Evolutionary conservation across 257 asterid species (phyloP).

Genomic region (Ajuga chamaepitys): DNA sequence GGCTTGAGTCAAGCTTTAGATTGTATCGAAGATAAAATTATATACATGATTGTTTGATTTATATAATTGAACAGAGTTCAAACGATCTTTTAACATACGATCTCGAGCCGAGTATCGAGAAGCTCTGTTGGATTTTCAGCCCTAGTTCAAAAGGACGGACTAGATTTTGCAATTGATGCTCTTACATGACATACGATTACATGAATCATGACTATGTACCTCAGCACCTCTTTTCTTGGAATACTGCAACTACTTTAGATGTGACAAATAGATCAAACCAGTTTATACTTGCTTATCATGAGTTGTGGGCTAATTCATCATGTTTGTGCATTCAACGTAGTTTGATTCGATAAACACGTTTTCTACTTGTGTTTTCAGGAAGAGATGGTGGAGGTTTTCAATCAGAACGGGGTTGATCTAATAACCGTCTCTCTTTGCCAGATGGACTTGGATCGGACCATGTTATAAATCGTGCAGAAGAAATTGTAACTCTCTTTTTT

Average conservation of each 20-base stretch:
- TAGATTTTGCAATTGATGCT: no score
- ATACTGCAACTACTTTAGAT: neutral
- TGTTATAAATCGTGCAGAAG: no score
- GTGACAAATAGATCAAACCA: neutral
- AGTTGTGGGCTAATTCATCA: neutral
- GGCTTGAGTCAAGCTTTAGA: no score
- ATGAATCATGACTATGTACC: neutral
- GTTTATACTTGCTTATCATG: neutral
- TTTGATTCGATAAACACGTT: neutral
- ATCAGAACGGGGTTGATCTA: conserved; percentile 57
- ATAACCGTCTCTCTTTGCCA: conserved; percentile 79
- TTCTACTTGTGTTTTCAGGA: conserved; percentile 38
- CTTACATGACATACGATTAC: conserved; percentile 15
- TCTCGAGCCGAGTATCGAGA: no score
- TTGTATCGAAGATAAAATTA: no score
- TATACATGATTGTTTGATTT: no score
- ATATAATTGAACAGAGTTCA: no score
- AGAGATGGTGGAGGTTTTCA: conserved; percentile 56
- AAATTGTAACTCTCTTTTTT: no score
- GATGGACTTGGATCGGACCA: conserved; percentile 86
- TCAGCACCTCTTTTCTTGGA: neutral
- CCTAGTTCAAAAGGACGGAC: neutral
- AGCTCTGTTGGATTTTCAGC: no score
- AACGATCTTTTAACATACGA: no score
- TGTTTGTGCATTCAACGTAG: neutral